phyloP scores from a whole-genome alignment of 2,329 filamentous ascomycete genomes.

The Keithomyces neogunnii region DNA sequence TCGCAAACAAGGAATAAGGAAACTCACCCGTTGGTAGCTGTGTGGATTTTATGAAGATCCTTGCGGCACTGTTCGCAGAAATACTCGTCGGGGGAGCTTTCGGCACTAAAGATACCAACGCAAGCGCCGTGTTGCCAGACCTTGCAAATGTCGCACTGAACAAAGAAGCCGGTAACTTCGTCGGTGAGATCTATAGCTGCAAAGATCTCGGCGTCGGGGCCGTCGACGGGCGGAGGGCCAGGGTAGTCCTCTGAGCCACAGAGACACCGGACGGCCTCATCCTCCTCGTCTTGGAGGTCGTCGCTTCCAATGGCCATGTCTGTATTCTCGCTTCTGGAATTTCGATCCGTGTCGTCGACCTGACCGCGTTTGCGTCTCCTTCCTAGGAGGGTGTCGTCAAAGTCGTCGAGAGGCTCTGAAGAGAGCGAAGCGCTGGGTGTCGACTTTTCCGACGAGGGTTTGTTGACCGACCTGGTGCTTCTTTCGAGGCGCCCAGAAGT shows the following conservation, averaged over 20 bases:
- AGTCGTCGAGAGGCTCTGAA: constrained; percentile 59
- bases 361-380: constrained; percentile 72
- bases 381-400: constrained; percentile 62
- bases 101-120: constrained; percentile 92
- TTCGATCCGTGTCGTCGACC: constrained; percentile 48
- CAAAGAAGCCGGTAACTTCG: constrained; percentile 89
- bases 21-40: constrained; percentile 76
- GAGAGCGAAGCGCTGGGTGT: constrained; percentile 65
- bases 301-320: constrained; percentile 56
- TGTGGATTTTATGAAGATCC: constrained; percentile 79
- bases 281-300: constrained; percentile 68
- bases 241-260: constrained; percentile 95
- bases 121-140: constrained; percentile 99
- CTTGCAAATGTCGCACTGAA: constrained; percentile 95
- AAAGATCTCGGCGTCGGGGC: constrained; percentile 49
- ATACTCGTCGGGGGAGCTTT: constrained; percentile 90
- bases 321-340: constrained; percentile 30
- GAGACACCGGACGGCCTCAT: constrained; percentile 91
- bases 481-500: constrained; percentile 70
- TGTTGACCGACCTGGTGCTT: constrained; percentile 62
- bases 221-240: constrained; percentile 61
- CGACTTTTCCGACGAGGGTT: constrained; percentile 68
- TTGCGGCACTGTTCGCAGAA: constrained; percentile 94
- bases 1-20: background rate
- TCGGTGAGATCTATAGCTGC: constrained; percentile 60